Evolutionary conservation across 1,284 basidiomycete species (phyloP), one percentile per base, ranked within the genome.

Genomic region (Ceratorhiza oryzae-sativae): DNA sequence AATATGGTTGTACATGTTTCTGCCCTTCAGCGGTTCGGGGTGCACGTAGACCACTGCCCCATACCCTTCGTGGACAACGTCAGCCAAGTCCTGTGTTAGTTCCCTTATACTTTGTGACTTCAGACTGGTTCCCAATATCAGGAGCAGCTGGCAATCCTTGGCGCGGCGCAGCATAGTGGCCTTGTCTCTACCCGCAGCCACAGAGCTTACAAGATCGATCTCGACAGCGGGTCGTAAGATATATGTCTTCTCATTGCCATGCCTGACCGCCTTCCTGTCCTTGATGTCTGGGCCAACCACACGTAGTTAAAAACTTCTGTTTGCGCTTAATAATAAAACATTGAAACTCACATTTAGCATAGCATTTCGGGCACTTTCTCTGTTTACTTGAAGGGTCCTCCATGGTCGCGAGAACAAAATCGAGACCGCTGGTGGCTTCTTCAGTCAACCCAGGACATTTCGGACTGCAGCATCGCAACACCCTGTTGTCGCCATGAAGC

Each of bases 401-500:
- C 4, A 13, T 8, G 2, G 5, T 36, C 9, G 36, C 3, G 1
- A 60, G 13, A 1, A 27, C 36, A 0, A 2, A 2, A 18, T 61
- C 68, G 10, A 71, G 56, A 23, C 30, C 12, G 15, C 2, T 30
- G 1, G 45, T 53, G 23, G 42, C 45, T 12, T 23, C 30, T 30
- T 32, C 41, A 6, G 25, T 1, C 15, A 53, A 2, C 1, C 45
- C 46, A 4, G 25, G 5, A 15, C 68, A 71, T 12, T 12, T 13
- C 0, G 18, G 20, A 15, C 18, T n/a, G 20, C 32, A 41, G n/a
- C 68, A 71, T 0, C 48, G 15, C 1, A 71, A 25, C 1, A 9
- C 1, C 23, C 58, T n/a, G 46, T 71, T 71, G 27, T 61, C 58
- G 9, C 68, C 68, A 10, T 41, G 42, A 8, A 71, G 23, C 56